Evolutionary conservation across 306 rosid species (phyloP).

Genomic region (Alnus rubra): DNA sequence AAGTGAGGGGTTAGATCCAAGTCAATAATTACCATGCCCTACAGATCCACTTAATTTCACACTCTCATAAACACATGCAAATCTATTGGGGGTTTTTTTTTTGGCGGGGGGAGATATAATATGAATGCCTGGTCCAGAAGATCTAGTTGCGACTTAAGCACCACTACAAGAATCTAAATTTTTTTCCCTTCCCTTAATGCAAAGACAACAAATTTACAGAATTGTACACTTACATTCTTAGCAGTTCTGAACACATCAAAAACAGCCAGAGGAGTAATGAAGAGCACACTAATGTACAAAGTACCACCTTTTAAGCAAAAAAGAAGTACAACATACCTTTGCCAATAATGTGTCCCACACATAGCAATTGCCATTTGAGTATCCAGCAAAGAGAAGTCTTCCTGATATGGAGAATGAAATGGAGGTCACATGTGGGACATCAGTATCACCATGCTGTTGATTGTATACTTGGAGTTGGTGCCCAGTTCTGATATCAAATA

Average conservation of each 20-base stretch:
- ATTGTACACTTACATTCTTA: not conserved
- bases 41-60: slow-evolving; percentile 10
- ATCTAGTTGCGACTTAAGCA: not conserved
- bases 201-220: not conserved
- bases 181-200: not conserved
- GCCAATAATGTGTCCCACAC: slow-evolving; percentile 97
- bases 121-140: not conserved
- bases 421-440: slow-evolving; percentile 63
- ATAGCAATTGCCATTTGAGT: slow-evolving; percentile 75
- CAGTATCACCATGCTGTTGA: slow-evolving; percentile 63
- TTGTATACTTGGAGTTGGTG: slow-evolving; percentile 87
- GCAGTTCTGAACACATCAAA: not conserved
- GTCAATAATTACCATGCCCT: slow-evolving; percentile 1
- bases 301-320: not conserved
- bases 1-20: not conserved
- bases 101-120: not conserved
- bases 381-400: slow-evolving; percentile 92
- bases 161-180: not conserved
- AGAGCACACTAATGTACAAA: not conserved
- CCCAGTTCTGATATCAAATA: slow-evolving; percentile 91
- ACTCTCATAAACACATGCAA: not conserved
- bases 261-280: not conserved
- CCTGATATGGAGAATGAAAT: slow-evolving; percentile 95
- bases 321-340: slow-evolving; percentile 50
- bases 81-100: not conserved